Base-by-base conservation (phyloP, 192 early-diverging fungal genomes). In the Backusella psychrophila region DNA sequence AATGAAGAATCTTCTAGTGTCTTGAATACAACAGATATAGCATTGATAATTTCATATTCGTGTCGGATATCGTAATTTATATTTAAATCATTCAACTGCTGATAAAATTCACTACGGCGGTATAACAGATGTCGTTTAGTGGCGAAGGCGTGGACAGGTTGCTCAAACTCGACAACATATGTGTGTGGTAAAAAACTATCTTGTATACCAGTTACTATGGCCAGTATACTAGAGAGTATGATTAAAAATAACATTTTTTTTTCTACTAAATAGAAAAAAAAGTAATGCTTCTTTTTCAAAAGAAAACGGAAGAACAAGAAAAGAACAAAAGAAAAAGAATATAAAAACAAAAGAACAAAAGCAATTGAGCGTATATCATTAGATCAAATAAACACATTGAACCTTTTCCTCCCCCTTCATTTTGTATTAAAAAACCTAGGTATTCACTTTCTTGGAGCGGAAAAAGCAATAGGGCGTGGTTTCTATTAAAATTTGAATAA, bases 31-130 rank as follows among this genome's bases (percentile, higher is more conserved):
- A 89, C 65, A 29, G 88, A 80, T 31, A 86, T 80, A 7, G 85
- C 83, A 71, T 86, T 85, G 35, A 89, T 84, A 41, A 83, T 35
- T 35, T 82, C 69, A 33, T 81, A 85, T 56, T 83, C 81, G 41
- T 91, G 81, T 23, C 81, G 81, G 2, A 83, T 36, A 44, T 65
- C 5, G 66, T 83, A 73, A 0, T 42, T 72, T 21, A 83, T 77
- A 29, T 83, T 83, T 9, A 71, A 38, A 26, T 36, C 34, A 14
- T 73, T 31, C 19, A 83, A 42, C 7, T 78, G 72, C 42, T 72
- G 21, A 68, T 79, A 80, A 33, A 83, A 77, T 42, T 71, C 21
- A n/a, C 66, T 71, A 1, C 81, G 81, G 21, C 68, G 36, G 3
- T 72, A 23, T 29, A 66, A 53, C 5, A 77, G 33, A 36, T 49